Conservation (phyloP, 805 yeast genomes). For the Lipomyces starkeyi region DNA sequence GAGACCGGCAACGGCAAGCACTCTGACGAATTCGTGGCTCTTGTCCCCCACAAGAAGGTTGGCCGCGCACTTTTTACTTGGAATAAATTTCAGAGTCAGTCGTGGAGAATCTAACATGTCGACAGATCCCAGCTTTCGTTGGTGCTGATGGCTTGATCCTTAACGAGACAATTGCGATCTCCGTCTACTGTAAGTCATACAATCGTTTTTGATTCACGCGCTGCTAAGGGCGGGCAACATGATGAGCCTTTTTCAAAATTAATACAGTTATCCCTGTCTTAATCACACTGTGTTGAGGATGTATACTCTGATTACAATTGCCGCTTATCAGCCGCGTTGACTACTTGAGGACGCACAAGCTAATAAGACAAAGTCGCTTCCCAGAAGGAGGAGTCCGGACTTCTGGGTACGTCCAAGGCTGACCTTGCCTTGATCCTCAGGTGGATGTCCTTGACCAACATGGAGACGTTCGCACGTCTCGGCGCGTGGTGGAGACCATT, state of each 20-base stretch:
- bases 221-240: conserved; percentile 39
- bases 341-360: background rate
- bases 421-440: conserved; percentile 71
- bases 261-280: conserved; percentile 54
- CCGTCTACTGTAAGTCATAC: conserved; percentile 54
- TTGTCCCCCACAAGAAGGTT: conserved; percentile 60
- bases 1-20: conserved; percentile 44
- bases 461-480: conserved; percentile 61
- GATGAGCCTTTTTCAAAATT: conserved; percentile 42
- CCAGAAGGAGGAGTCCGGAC: conserved; percentile 48
- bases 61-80: background rate
- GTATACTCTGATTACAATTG: conserved; percentile 15
- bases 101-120: background rate
- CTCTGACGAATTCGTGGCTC: conserved; percentile 53
- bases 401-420: conserved; percentile 68
- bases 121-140: conserved; percentile 59
- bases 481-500: conserved; percentile 64
- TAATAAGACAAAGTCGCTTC: conserved; percentile 31
- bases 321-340: background rate
- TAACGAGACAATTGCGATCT: conserved; percentile 67
- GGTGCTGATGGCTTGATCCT: conserved; percentile 71
- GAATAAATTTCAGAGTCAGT: background rate
- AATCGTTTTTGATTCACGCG: background rate
- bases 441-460: conserved; percentile 80
- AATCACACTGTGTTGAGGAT: conserved; percentile 38